These are phyloP conservation scores for Vickermania spadyakhi DNA, from an alignment of 208 protist genomes.

Conservation along the genomic window DNA sequence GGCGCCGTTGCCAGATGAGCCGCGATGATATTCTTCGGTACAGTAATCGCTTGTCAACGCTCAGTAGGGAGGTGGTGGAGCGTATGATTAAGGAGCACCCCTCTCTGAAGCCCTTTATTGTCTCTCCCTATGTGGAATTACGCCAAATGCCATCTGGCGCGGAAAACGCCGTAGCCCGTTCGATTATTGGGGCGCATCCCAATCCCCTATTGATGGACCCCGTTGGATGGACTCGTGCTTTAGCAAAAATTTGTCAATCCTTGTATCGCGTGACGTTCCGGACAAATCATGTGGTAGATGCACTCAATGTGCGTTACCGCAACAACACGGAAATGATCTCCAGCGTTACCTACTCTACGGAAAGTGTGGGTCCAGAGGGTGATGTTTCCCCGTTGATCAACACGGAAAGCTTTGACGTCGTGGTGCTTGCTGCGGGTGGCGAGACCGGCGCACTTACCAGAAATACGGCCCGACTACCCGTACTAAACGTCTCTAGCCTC, in stretches of 20 bases:
- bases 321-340: constrained; percentile 50
- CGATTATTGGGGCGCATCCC: constrained; percentile 27
- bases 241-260: constrained; percentile 39
- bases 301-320: constrained; percentile 39
- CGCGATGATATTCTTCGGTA: constrained; percentile 46
- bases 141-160: background rate
- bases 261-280: constrained; percentile 49
- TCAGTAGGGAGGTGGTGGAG: constrained; percentile 53
- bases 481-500: constrained; percentile 50
- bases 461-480: constrained; percentile 45
- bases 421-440: constrained; percentile 63
- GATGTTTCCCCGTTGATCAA: background rate
- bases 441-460: constrained; percentile 46
- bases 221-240: constrained; percentile 55
- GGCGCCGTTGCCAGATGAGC: constrained; percentile 26
- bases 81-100: constrained; percentile 38
- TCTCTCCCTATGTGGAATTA: constrained; percentile 15
- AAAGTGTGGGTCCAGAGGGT: background rate
- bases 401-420: constrained; percentile 51
- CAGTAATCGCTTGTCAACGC: constrained; percentile 61
- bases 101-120: constrained; percentile 40
- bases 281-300: constrained; percentile 40
- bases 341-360: constrained; percentile 41
- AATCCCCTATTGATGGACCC: constrained; percentile 59
- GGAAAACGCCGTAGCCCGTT: background rate